A percentile compares a stretch with the other conserved stretches of the same genome.
Conservation (phyloP, 2,329 filamentous ascomycete genomes). For the Claviceps citrina region DNA sequence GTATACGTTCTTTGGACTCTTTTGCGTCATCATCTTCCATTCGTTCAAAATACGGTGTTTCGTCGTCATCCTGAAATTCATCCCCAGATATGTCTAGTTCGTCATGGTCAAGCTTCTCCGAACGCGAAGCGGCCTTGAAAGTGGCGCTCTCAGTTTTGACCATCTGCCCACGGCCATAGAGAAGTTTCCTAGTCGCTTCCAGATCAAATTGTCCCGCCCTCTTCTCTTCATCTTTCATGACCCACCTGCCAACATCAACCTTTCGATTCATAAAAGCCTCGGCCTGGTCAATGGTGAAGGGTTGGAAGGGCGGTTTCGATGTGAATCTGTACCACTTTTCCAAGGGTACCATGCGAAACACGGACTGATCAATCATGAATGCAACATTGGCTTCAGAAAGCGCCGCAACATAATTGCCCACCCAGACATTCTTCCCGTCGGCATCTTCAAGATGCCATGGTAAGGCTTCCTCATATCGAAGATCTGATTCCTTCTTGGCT, state of each 20-base stretch:
- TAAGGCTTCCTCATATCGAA: slow-evolving; percentile 84
- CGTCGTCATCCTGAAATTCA: slow-evolving; percentile 80
- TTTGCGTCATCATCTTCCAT: slow-evolving; percentile 73
- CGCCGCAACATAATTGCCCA: slow-evolving; percentile 77
- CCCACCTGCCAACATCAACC: slow-evolving; percentile 62
- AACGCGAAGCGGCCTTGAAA: slow-evolving; percentile 43
- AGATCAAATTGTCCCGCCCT: slow-evolving; percentile 41
- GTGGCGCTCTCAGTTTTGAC: slow-evolving; percentile 55
- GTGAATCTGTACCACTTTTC: slow-evolving; percentile 93
- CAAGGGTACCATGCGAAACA: slow-evolving; percentile 74
- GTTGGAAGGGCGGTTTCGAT: slow-evolving; percentile 63
- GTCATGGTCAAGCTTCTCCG: slow-evolving; percentile 54
- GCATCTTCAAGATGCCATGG: slow-evolving; percentile 97
- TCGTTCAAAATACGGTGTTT: slow-evolving; percentile 56
- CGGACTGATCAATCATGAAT: slow-evolving; percentile 51
- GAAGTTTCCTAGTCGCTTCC: slow-evolving; percentile 38
- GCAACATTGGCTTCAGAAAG: slow-evolving; percentile 77
- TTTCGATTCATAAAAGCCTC: slow-evolving; percentile 73
- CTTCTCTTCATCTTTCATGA: slow-evolving; percentile 53
- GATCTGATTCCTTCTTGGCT: slow-evolving; percentile 55
- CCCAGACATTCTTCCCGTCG: slow-evolving; percentile 88
- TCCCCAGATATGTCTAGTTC: slow-evolving; percentile 53
- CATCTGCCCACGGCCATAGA: slow-evolving; percentile 38
- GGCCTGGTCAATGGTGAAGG: slow-evolving; percentile 67
- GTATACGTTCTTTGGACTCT: slow-evolving; percentile 55